Conservation (phyloP, 1,139 yeast genomes). For the Nakaseomyces nivariensis region DNA sequence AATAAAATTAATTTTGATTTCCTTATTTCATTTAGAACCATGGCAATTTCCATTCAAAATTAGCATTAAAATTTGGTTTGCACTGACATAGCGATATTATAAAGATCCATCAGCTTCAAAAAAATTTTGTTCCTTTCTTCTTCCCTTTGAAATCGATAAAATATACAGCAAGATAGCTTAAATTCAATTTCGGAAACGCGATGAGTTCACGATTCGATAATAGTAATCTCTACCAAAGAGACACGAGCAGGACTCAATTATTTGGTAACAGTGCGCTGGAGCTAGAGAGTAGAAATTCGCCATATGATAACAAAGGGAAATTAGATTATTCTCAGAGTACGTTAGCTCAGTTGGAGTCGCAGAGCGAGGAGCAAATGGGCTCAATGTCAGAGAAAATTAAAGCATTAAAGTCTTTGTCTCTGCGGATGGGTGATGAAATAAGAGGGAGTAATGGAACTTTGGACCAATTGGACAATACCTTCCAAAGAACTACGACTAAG, state of each 20-base stretch:
- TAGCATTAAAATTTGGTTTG: too few species aligned
- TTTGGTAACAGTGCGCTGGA: slow-evolving; percentile 22
- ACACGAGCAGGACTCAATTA: slow-evolving; percentile 26
- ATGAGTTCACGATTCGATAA: slow-evolving; percentile 7
- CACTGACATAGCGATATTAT: too few species aligned
- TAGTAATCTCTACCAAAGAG: slow-evolving; percentile 21
- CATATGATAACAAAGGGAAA: slow-evolving; percentile 15
- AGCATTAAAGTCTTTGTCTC: slow-evolving; percentile 59
- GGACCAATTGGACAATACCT: slow-evolving; percentile 43
- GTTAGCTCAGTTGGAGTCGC: slow-evolving; percentile 67
- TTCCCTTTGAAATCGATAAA: too few species aligned
- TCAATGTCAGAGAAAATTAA: slow-evolving; percentile 62
- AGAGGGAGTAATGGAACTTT: slow-evolving; percentile 59
- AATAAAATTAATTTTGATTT: too few species aligned
- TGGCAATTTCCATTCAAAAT: too few species aligned
- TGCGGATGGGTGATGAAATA: slow-evolving; percentile 77
- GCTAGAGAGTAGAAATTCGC: slow-evolving; percentile 15
- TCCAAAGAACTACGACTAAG: slow-evolving; percentile 37
- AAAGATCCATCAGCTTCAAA: too few species aligned
- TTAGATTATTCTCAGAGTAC: slow-evolving; percentile 37
- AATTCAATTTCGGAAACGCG: neutral
- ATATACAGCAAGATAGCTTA: neutral
- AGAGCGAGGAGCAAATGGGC: slow-evolving; percentile 68
- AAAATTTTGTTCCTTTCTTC: too few species aligned
- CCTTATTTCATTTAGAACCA: too few species aligned